phyloP scores from a whole-genome alignment of 75 land plant species.

The Pinus taeda region DNA sequence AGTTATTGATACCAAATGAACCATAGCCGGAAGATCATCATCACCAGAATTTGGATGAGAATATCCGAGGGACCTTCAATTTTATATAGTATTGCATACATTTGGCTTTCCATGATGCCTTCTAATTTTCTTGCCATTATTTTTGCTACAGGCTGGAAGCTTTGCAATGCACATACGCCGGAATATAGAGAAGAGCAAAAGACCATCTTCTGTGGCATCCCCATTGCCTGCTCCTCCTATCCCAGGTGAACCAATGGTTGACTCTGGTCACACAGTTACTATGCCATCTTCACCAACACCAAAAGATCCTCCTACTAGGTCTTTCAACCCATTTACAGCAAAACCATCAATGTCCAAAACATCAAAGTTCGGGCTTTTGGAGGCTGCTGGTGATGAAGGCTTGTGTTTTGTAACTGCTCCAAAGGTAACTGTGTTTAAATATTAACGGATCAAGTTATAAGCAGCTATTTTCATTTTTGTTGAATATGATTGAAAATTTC shows the following conservation, averaged over 20 bases:
- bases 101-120: background rate
- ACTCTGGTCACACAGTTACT: constrained; percentile 32
- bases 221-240: constrained; percentile 47
- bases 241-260: constrained; percentile 56
- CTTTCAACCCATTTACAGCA: constrained; percentile 28
- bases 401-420: constrained; percentile 65
- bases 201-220: constrained; percentile 17
- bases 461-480: background rate
- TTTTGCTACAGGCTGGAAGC: constrained; percentile 55
- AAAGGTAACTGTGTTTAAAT: constrained; percentile 33
- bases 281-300: constrained; percentile 30
- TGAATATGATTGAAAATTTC: background rate
- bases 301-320: constrained; percentile 27
- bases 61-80: background rate
- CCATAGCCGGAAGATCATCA: too few species aligned
- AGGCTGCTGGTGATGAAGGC: constrained; percentile 63
- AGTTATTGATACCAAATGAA: background rate
- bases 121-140: background rate
- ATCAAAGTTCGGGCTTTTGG: constrained; percentile 53
- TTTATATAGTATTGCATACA: background rate
- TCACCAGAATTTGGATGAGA: background rate
- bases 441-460: background rate
- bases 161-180: constrained; percentile 82
- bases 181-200: constrained; percentile 38
- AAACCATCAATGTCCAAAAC: constrained; percentile 30